Base-by-base conservation (phyloP, 2,329 filamentous ascomycete species). In the Colletotrichum tanaceti region DNA sequence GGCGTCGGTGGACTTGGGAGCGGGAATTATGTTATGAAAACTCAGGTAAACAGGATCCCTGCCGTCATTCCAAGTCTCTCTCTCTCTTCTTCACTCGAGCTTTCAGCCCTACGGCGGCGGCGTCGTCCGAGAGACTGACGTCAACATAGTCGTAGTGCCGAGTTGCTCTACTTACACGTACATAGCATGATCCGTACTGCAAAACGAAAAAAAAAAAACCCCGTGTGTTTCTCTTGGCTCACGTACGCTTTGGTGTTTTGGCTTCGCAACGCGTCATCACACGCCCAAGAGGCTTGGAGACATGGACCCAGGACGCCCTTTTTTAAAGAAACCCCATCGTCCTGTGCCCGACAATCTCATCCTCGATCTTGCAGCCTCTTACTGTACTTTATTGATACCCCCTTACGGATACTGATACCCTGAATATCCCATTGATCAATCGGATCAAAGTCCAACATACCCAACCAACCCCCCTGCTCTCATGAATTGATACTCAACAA, bases 11-110 rank as follows among this genome's bases (percentile, higher is more conserved):
- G 63, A 57, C 32, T 53, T 9, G 20, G 4, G 14, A 32, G 44
- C 62, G 50, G 62, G 54, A 70, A 68, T 70, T 68, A 70, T 67
- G 68, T 70, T 68, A 68, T 70, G 64, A 50, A 70, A 70, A 70
- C 64, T 55, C 47, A 41, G 53, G 63, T 35, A 38, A 20, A n/a
- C 41, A 41, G 38, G 22, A 58, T 16, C 57, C 5, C 35, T 58
- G 41, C 63, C 67, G 58, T 70, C 67, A 70, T 67, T 32, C 53
- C 22, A 68, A 14, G 14, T 20, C 20, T 20, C 5, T 28, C 38
- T 38, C n/a, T 16, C 18, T 24, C 24, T 24, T 24, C 24, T 35
- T 35, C 9, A 35, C 32, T 7, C 32, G 3, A 35, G 7, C 22
- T 32, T 20, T 69, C 62, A 69, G 66, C 66, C 62, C 63, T 69